phyloP scores from a whole-genome alignment of 148 eudicot species.

The Chenopodium berlandieri region DNA sequence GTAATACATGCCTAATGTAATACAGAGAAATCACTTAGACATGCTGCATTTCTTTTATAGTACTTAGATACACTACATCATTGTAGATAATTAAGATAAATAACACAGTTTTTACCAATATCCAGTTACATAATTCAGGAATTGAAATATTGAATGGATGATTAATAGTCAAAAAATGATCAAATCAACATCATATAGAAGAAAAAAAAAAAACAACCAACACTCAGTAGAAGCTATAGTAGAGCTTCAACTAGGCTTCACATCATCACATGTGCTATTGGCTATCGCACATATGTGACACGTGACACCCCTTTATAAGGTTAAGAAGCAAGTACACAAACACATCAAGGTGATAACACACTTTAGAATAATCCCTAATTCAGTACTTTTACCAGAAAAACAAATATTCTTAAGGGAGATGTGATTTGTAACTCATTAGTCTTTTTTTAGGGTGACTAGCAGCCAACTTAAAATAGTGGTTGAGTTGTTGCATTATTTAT shows the following conservation, averaged over 20 bases:
- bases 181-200: neutral
- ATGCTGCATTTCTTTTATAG: neutral
- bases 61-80: neutral
- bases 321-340: neutral
- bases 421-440: neutral
- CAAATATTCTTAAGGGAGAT: neutral
- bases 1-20: conserved; percentile 59
- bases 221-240: neutral
- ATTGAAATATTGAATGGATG: neutral
- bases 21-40: neutral
- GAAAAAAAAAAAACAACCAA: neutral
- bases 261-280: neutral
- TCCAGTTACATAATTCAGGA: neutral
- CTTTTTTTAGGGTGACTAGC: neutral
- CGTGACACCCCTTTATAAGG: neutral
- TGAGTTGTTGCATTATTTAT: neutral
- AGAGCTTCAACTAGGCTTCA: neutral
- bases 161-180: neutral
- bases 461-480: neutral
- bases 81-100: neutral
- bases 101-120: neutral
- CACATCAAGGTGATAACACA: conserved; percentile 2
- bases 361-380: neutral
- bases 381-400: neutral
- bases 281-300: neutral